Base-by-base conservation (phyloP, 179 eudicot genomes). In the Spergularia azorica region DNA sequence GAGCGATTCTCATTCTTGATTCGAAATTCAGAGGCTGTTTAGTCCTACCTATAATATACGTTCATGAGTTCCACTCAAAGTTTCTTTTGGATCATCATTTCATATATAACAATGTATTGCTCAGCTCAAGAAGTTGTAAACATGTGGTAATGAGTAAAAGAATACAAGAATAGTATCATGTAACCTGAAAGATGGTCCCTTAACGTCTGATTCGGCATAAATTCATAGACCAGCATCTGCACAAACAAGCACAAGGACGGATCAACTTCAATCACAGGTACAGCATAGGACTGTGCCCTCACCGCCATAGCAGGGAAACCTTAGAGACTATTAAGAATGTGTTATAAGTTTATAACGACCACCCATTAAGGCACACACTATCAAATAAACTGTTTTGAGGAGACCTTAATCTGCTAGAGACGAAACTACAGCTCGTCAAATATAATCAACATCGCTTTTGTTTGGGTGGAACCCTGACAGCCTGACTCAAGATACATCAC, bases 181-280 rank as follows among this genome's bases (percentile, higher is more conserved):
- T 36, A 36, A 36, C 97, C 97, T 50, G 92, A 87, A 77, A 91
- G 73, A 81, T 86, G 88, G 32, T 90, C 97, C 72, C 92, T 82
- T 72, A 90, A 72, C 50, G 92, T 87, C 39, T 96, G 96, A 79
- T 91, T 89, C 13, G 96, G 81, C 94, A 93, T 86, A 85, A 86
- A 93, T 79, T 93, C 96, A 78, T 93, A 93, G 77, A 93, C 84
- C 83, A 93, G 81, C 91, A 91, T 90, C 97, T 93, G 88, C 79
- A 84, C 57, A 67, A 77, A 73, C 57, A 79, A 76, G 46, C 52
- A 80, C 17, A 52, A 41, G 18, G 51, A 57, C 39, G 16, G 17
- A 21, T 59, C 48, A 70, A 68, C 4, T 70, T 63, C 15, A 52
- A 54, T 51, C 11, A 52, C 60, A 18, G 15, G 15, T 50, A 5